Base-by-base conservation (phyloP, 1,139 yeast species). In the Suhomyces chickasaworum region DNA sequence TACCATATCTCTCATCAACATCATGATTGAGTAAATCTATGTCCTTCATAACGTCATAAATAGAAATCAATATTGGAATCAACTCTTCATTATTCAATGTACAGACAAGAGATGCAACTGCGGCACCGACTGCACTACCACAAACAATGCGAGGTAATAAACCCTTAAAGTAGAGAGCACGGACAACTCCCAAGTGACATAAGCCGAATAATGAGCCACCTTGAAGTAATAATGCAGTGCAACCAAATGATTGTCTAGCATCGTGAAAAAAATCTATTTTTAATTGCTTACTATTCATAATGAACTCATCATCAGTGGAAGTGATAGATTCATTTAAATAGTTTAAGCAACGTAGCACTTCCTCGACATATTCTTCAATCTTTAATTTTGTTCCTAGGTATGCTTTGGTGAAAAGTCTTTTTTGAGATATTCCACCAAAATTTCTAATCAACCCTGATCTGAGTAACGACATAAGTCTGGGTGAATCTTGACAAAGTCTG, bases 41-140 rank as follows among this genome's bases (percentile, higher is more conserved):
- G 45, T 71, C 74, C 54, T 69, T 80, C 79, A 78, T 79, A 46
- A 71, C 81, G 62, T 70, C 77, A 55, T 73, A 76, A 57, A 75
- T 75, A 56, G 71, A 61, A 2, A 67, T 60, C 54, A 78, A 76
- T 41, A 71, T 75, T 30, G 73, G 81, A n/a, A 70, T 68, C 37
- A 81, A 70, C 52, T 85, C 86, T 21, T 75, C 70, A 52, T 83
- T 81, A 2, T 74, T 68, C 46, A 86, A 69, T 7, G 89, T 80
- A 58, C 97, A 89, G 1, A 87, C 89, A 39, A 89, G 69, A 0
- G 96, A 83, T 0, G 96, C 98, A 20, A 90, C 93, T 1, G 93
- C 86, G 0, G 98, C 95, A 1, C 98, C 98, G 47, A 89, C 89
- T 0, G 97, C 95, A 50, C 93, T 86, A 0, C 98, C 98, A n/a